Percentiles rank a stretch among this genome's conserved stretches.
These are phyloP conservation scores for Suillus weaverae DNA, from an alignment of 768 basidiomycete species.

Conservation along the genomic window DNA sequence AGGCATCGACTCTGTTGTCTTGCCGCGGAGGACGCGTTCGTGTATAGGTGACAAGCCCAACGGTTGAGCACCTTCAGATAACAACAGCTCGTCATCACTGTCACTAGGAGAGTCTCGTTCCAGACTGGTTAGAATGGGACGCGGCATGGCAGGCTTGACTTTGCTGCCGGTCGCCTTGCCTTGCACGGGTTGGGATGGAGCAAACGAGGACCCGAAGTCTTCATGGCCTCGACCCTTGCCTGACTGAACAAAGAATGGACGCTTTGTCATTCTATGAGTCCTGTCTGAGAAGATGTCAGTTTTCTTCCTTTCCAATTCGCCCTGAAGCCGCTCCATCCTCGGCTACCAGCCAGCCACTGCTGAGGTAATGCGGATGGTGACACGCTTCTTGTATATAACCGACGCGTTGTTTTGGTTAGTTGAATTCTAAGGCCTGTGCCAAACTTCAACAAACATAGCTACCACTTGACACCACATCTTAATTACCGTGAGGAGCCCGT, in stretches of 20 bases:
- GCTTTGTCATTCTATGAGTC: conserved; percentile 22
- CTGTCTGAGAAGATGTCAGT: conserved; percentile 17
- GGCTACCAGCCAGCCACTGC: conserved; percentile 6
- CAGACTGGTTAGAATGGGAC: not conserved
- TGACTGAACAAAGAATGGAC: conserved; percentile 23
- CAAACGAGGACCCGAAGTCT: conserved; percentile 24
- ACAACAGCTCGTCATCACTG: conserved; percentile 32
- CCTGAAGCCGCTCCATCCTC: conserved; percentile 25
- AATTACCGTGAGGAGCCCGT: not conserved
- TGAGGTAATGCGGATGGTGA: conserved; percentile 1
- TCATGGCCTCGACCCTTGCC: conserved; percentile 29
- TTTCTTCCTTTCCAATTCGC: not conserved
- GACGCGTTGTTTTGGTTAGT: conserved; percentile 32
- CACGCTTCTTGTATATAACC: conserved; percentile 5
- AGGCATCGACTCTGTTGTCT: not conserved
- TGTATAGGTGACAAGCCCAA: conserved; percentile 11
- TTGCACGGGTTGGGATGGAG: not conserved
- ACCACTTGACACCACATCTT: not conserved
- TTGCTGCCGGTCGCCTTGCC: conserved; percentile 13
- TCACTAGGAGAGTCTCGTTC: conserved; percentile 11
- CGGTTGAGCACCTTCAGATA: conserved; percentile 22
- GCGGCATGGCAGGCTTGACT: conserved; percentile 2
- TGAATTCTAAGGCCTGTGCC: conserved; percentile 25
- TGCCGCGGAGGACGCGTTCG: conserved; percentile 18
- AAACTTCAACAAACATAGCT: conserved; percentile 20